Conservation (phyloP, 805 yeast species). For the Saturnispora kantuleensis region DNA sequence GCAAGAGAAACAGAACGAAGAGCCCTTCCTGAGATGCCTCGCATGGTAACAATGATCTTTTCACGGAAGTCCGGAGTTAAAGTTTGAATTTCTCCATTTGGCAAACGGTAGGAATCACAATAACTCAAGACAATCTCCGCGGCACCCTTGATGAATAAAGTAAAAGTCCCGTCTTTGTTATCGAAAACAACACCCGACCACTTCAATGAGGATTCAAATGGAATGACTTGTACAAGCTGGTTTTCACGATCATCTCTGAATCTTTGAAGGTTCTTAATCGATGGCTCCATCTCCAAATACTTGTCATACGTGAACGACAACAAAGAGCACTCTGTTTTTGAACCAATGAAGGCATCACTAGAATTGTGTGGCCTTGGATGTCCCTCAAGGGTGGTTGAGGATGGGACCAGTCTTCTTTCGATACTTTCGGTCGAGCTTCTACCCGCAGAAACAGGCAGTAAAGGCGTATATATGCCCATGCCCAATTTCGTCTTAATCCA, state of each 20-base stretch:
- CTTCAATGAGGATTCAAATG: conserved; percentile 87
- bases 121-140: conserved; percentile 72
- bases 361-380: conserved; percentile 6
- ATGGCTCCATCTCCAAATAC: conserved; percentile 35
- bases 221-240: conserved; percentile 58
- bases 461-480: neutral
- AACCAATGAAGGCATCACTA: conserved; percentile 57
- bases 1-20: conserved; percentile 84
- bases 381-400: neutral
- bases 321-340: conserved; percentile 90
- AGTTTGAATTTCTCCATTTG: conserved; percentile 2
- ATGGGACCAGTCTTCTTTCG: neutral
- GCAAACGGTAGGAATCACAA: conserved; percentile 32
- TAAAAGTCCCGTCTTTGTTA: conserved; percentile 34
- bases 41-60: conserved; percentile 23
- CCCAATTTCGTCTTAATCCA: conserved; percentile 4
- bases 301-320: conserved; percentile 54
- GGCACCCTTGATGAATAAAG: conserved; percentile 83
- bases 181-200: conserved; percentile 77
- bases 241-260: conserved; percentile 31
- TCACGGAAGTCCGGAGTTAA: neutral
- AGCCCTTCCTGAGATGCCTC: conserved; percentile 62
- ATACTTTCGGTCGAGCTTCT: neutral
- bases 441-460: neutral
- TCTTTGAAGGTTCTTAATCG: conserved; percentile 30